Evolutionary conservation across 192 early-diverging fungal genomes (phyloP).

Genomic region (Lunasporangiospora selenospora): DNA sequence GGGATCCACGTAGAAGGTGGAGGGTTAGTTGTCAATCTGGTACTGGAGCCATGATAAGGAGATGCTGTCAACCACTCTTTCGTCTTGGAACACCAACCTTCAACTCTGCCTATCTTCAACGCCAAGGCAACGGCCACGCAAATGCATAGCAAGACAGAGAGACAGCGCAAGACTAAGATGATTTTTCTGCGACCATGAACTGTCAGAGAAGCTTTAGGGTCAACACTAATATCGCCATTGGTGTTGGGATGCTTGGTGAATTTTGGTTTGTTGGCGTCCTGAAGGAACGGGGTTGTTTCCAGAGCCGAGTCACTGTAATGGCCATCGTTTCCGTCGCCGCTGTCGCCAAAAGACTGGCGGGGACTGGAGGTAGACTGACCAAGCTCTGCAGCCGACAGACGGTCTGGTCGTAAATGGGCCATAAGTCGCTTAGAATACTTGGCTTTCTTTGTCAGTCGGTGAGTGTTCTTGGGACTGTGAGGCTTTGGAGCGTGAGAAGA

Average conservation of each 20-base stretch:
- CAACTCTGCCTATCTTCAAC: too few species aligned
- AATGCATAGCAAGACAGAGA: conserved; percentile 23
- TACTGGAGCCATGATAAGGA: too few species aligned
- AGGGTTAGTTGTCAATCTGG: too few species aligned
- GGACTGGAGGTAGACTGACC: conserved; percentile 13
- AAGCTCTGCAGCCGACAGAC: conserved; percentile 16
- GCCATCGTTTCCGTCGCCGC: too few species aligned
- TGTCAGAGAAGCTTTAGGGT: conserved; percentile 10
- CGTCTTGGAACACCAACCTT: conserved; percentile 13
- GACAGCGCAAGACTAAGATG: conserved; percentile 4
- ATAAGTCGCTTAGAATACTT: too few species aligned
- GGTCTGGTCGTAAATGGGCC: not conserved
- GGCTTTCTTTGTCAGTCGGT: not conserved
- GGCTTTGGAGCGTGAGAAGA: not conserved
- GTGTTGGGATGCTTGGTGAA: too few species aligned
- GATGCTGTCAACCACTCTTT: too few species aligned
- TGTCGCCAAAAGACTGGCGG: not conserved
- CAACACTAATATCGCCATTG: not conserved
- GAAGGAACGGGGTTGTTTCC: too few species aligned
- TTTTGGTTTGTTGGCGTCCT: too few species aligned
- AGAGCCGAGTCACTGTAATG: too few species aligned
- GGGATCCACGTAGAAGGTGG: too few species aligned
- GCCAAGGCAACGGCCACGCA: conserved; percentile 9
- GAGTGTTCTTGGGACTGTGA: not conserved
- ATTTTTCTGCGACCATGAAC: conserved; percentile 24